Conservation (phyloP, 257 asterid species). For the Cinchona pubescens region DNA sequence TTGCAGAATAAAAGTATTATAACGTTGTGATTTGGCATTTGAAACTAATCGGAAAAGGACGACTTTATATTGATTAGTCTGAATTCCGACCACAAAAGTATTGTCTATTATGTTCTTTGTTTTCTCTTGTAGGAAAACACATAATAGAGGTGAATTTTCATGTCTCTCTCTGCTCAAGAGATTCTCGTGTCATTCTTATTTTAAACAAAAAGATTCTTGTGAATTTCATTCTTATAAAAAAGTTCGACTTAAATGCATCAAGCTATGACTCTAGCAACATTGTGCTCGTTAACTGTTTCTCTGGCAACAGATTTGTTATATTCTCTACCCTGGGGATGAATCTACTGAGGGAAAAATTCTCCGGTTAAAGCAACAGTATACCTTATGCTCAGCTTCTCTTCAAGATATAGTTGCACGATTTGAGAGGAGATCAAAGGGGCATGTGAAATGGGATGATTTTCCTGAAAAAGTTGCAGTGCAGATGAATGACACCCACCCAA, state of each 20-base stretch:
- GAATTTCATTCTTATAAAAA: background rate
- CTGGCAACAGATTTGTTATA: slow-evolving; percentile 60
- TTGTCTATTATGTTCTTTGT: background rate
- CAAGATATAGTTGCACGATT: slow-evolving; percentile 77
- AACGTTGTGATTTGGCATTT: too few relatives aligned
- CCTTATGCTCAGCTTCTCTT: slow-evolving; percentile 86
- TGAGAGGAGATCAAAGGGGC: slow-evolving; percentile 67
- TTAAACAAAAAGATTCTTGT: too few relatives aligned
- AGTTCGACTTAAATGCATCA: background rate
- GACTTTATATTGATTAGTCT: too few relatives aligned
- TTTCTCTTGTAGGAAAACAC: background rate
- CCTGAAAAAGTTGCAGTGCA: slow-evolving; percentile 92
- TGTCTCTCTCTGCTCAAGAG: background rate
- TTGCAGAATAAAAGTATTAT: background rate
- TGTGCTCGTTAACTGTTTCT: slow-evolving; percentile 13
- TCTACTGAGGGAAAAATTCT: slow-evolving; percentile 69
- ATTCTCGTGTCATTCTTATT: too few relatives aligned
- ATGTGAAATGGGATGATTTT: slow-evolving; percentile 65
- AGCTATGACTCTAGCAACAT: background rate
- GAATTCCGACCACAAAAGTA: background rate
- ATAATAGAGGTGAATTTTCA: background rate
- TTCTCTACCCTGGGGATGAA: slow-evolving; percentile 86
- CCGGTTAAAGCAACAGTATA: slow-evolving; percentile 78
- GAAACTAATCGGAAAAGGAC: background rate
- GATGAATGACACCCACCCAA: slow-evolving; percentile 93